A percentile compares a stretch with the other conserved stretches of the same genome.
Evolutionary conservation across 2,329 filamentous ascomycete genomes (phyloP).

Genomic region (Aspergillus tamarii): DNA sequence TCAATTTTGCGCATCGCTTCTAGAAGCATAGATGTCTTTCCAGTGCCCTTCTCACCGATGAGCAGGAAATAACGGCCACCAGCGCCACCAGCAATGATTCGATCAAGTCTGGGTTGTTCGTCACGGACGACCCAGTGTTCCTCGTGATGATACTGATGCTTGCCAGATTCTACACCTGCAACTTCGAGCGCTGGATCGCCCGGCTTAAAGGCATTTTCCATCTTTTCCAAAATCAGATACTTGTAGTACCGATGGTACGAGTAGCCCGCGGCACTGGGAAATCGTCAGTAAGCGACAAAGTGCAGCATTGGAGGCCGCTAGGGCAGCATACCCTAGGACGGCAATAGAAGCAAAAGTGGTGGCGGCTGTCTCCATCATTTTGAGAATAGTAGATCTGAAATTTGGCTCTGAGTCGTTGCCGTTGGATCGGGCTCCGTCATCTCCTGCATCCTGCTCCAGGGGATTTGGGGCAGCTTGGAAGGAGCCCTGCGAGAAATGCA

Average conservation of each 20-base stretch:
- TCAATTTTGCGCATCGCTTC: constrained; percentile 93
- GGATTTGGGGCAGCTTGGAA: constrained; percentile 30
- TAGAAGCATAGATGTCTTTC: constrained; percentile 95
- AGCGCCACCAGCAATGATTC: constrained; percentile 74
- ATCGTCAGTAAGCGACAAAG: constrained; percentile 21
- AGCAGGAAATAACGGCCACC: constrained; percentile 88
- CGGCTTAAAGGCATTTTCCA: constrained; percentile 86
- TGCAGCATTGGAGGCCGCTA: not conserved
- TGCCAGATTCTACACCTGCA: constrained; percentile 58
- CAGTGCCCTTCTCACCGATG: constrained; percentile 93
- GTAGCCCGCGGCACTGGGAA: constrained; percentile 64
- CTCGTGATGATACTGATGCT: constrained; percentile 43
- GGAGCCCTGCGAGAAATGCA: constrained; percentile 29
- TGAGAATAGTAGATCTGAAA: constrained; percentile 50
- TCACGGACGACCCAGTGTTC: constrained; percentile 81
- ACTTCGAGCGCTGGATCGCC: constrained; percentile 88
- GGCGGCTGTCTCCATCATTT: constrained; percentile 73
- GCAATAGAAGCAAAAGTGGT: constrained; percentile 76
- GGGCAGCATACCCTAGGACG: constrained; percentile 61
- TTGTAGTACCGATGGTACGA: constrained; percentile 87
- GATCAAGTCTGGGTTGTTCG: constrained; percentile 80
- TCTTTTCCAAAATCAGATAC: constrained; percentile 85
- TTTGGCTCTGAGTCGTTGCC: constrained; percentile 32
- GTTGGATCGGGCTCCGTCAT: constrained; percentile 28
- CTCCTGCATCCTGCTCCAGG: constrained; percentile 34